A percentile compares a stretch with the other conserved stretches of the same genome.
These are phyloP conservation scores for Dinochytrium kinnereticum DNA, from an alignment of 371 early-diverging fungal genomes.

Conservation along the genomic window DNA sequence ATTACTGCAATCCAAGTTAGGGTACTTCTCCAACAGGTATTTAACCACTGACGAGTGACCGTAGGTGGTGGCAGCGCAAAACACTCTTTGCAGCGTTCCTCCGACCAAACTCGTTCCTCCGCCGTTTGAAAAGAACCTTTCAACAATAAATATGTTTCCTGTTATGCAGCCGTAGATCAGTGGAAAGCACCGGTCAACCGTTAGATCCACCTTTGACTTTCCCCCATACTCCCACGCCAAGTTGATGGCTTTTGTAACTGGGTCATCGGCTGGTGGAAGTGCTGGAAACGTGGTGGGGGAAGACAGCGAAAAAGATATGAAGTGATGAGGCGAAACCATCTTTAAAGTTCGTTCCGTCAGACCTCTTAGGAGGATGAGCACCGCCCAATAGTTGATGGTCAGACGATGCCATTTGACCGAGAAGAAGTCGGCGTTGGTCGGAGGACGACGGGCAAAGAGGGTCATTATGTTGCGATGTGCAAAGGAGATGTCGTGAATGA, in stretches of 20 bases:
- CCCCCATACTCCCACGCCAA: not conserved
- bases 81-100: not conserved
- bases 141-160: not conserved
- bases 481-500: not conserved
- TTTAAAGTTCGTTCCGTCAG: not conserved
- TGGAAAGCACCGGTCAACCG: not conserved
- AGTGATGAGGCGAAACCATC: not conserved
- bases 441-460: not conserved
- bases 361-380: not conserved
- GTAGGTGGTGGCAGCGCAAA: not conserved
- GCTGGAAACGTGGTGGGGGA: not conserved
- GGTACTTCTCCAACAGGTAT: not conserved
- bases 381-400: not conserved
- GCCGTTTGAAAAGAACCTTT: not conserved
- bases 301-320: not conserved
- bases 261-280: not conserved
- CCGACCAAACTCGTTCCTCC: not conserved
- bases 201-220: not conserved
- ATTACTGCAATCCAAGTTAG: not conserved
- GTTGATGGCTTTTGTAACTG: not conserved
- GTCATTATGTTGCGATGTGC: not conserved
- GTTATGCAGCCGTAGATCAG: not conserved
- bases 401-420: slow-evolving; percentile 1
- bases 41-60: not conserved
- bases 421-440: not conserved